Conservation (phyloP, 495 filamentous ascomycete species). For the Aspergillus wentii region DNA sequence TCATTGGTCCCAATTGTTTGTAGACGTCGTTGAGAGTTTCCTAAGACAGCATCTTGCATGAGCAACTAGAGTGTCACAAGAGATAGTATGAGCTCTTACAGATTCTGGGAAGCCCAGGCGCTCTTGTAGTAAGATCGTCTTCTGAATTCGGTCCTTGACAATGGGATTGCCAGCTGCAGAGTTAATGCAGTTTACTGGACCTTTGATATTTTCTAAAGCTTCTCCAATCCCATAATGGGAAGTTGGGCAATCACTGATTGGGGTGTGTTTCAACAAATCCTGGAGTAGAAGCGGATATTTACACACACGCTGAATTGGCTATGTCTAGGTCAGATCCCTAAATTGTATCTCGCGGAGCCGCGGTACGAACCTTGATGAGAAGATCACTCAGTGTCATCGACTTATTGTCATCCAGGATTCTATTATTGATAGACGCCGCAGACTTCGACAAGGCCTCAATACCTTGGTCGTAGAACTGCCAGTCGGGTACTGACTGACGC, state of each 20-base stretch:
- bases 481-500: conserved; percentile 66
- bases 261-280: conserved; percentile 76
- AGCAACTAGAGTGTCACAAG: background rate
- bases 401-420: conserved; percentile 59
- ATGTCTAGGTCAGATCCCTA: conserved; percentile 9
- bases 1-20: conserved; percentile 74
- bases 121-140: conserved; percentile 50
- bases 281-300: conserved; percentile 86
- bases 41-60: conserved; percentile 11
- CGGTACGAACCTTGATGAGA: conserved; percentile 72
- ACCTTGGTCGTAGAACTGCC: conserved; percentile 77
- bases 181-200: conserved; percentile 71
- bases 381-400: conserved; percentile 79
- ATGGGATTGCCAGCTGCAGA: conserved; percentile 52
- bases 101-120: conserved; percentile 63
- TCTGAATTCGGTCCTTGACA: conserved; percentile 38
- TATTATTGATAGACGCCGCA: conserved; percentile 63
- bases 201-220: conserved; percentile 64
- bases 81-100: too few relatives aligned
- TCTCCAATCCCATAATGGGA: conserved; percentile 75
- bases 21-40: conserved; percentile 47
- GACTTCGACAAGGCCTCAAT: conserved; percentile 81
- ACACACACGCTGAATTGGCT: conserved; percentile 93
- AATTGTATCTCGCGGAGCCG: background rate
- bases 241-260: conserved; percentile 75